A percentile compares a stretch with the other conserved stretches of the same genome.
Conservation (phyloP, 768 basidiomycete genomes). For the Mycena albidolilacea region DNA sequence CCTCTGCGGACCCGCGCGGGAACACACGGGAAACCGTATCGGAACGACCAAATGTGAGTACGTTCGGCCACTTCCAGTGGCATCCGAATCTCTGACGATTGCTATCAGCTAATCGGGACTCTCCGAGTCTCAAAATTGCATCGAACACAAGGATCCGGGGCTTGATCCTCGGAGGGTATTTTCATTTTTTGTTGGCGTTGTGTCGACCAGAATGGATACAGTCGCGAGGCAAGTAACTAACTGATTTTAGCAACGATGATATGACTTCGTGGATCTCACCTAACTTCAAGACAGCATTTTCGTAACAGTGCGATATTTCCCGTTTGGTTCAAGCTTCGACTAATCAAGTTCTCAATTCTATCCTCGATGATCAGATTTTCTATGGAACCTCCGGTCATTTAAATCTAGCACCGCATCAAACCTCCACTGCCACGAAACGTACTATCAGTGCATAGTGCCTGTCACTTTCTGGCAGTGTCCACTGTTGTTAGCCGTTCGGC, state of each 20-base stretch:
- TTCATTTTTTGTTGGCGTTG: too few relatives aligned
- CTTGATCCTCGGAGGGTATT: neutral
- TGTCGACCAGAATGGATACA: too few relatives aligned
- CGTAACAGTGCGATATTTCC: too few relatives aligned
- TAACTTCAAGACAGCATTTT: neutral
- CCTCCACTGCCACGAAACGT: neutral
- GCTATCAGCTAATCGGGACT: neutral
- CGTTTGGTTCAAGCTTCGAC: neutral
- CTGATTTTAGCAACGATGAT: neutral
- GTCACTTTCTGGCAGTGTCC: neutral
- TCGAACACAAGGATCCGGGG: too few relatives aligned
- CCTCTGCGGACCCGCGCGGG: neutral
- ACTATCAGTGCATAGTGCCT: neutral
- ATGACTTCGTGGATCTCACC: neutral
- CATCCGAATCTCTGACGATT: neutral
- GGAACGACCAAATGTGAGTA: neutral
- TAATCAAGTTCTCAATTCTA: neutral
- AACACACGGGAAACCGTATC: neutral
- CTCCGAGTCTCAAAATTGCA: neutral
- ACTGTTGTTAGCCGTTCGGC: neutral
- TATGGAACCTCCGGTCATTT: too few relatives aligned
- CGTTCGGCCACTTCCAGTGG: neutral
- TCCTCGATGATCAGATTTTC: neutral
- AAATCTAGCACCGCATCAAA: neutral
- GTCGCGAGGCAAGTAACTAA: too few relatives aligned